These are phyloP conservation scores for Fusarium ambrosium DNA, from an alignment of 2,329 filamentous ascomycete species.

Conservation along the genomic window DNA sequence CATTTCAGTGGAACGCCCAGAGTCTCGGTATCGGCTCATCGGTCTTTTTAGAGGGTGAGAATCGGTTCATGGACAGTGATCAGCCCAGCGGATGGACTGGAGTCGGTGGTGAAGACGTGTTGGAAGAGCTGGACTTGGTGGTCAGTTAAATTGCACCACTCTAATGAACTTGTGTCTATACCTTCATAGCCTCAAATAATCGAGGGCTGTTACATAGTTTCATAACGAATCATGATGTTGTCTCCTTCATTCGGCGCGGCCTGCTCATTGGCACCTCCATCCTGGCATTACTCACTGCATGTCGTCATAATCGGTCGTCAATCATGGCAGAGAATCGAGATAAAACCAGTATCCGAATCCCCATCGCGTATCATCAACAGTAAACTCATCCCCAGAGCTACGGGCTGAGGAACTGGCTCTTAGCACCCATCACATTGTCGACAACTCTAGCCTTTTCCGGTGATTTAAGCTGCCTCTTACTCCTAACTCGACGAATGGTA, in stretches of 20 bases:
- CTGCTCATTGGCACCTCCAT: not conserved
- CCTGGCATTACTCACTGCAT: not conserved
- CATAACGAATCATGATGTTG: not conserved
- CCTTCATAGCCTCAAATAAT: not conserved
- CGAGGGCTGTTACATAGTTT: not conserved
- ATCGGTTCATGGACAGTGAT: not conserved
- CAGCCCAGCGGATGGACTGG: not conserved
- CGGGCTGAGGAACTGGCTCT: not conserved
- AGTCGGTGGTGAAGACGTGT: not conserved
- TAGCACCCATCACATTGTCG: not conserved
- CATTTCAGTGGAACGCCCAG: not conserved
- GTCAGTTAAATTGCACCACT: not conserved
- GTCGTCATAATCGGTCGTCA: not conserved
- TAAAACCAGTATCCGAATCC: not conserved
- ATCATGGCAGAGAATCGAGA: not conserved
- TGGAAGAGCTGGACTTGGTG: not conserved
- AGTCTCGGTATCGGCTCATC: not conserved
- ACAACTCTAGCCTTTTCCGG: not conserved
- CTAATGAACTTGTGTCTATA: not conserved
- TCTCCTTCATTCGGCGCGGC: not conserved
- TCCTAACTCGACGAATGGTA: not conserved
- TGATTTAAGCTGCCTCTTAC: not conserved
- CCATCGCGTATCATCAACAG: not conserved
- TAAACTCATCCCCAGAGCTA: not conserved
- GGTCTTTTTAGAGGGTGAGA: not conserved